Evolutionary conservation across 495 filamentous ascomycete species (phyloP).

Genomic region (Glarea lozoyensis): DNA sequence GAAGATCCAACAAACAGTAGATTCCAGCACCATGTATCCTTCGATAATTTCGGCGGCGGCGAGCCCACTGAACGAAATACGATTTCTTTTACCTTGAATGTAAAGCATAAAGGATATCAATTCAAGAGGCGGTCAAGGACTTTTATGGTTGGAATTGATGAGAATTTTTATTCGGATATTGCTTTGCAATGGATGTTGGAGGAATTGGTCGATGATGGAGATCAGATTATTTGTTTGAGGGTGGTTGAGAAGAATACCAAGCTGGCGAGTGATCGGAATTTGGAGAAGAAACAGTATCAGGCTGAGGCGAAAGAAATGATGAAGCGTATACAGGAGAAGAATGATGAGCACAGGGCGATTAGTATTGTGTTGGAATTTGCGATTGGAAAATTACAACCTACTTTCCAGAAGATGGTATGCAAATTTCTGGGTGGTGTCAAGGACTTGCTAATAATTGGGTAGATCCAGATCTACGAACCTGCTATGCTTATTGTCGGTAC

Average conservation of each 20-base stretch:
- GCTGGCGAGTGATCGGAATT: conserved; percentile 53
- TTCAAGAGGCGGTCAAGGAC: conserved; percentile 77
- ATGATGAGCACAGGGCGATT: conserved; percentile 76
- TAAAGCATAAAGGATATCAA: conserved; percentile 84
- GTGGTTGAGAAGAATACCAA: conserved; percentile 83
- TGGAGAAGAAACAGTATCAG: conserved; percentile 69
- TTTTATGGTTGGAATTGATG: conserved; percentile 89
- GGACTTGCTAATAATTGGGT: conserved; percentile 9
- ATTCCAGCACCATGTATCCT: conserved; percentile 67
- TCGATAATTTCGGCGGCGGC: conserved; percentile 75
- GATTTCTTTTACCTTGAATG: conserved; percentile 75
- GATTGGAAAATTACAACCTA: conserved; percentile 83
- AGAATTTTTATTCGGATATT: conserved; percentile 92
- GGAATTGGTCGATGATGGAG: conserved; percentile 91
- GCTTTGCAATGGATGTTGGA: conserved; percentile 91
- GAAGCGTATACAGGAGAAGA: conserved; percentile 75
- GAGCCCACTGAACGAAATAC: conserved; percentile 66
- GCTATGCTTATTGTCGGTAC: conserved; percentile 95
- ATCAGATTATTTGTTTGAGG: conserved; percentile 88
- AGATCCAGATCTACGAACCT: conserved; percentile 94
- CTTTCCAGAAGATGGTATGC: conserved; percentile 86
- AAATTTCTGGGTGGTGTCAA: neutral
- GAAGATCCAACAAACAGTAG: conserved; percentile 25
- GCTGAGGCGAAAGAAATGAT: conserved; percentile 69
- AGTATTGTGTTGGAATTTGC: conserved; percentile 83